A percentile compares a stretch with the other conserved stretches of the same genome.
Evolutionary conservation across 1,284 basidiomycete species (phyloP).

Genomic region (Ganoderma resinaceum): DNA sequence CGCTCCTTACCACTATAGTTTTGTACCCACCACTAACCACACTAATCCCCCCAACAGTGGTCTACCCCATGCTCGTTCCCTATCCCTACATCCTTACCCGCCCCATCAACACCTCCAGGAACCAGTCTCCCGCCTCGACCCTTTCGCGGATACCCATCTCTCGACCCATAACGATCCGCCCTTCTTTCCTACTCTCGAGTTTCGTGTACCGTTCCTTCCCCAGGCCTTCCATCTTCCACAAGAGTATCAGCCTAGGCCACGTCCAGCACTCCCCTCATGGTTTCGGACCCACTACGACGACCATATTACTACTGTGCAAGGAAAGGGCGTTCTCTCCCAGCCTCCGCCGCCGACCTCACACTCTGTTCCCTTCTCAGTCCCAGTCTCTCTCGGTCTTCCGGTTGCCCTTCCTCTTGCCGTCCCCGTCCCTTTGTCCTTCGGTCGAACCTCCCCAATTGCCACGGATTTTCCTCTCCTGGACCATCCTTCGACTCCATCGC

Average conservation of each 20-base stretch:
- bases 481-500: neutral
- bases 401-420: conserved; percentile 10
- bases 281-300: neutral
- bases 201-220: conserved; percentile 28
- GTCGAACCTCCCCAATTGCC: neutral
- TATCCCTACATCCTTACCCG: conserved; percentile 18
- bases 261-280: neutral
- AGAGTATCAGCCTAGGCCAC: conserved; percentile 47
- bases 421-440: conserved; percentile 9
- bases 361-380: neutral
- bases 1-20: conserved; percentile 33
- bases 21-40: conserved; percentile 30
- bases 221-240: conserved; percentile 10
- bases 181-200: conserved; percentile 19
- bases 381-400: neutral
- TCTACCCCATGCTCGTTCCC: conserved; percentile 28
- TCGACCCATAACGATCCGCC: neutral
- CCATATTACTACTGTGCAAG: neutral
- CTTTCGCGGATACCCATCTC: conserved; percentile 12
- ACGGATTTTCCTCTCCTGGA: neutral
- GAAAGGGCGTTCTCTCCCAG: neutral
- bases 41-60: conserved; percentile 14
- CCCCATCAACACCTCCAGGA: conserved; percentile 32
- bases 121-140: conserved; percentile 14
- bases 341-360: neutral